These are phyloP conservation scores for Acacia acuminata DNA, from an alignment of 306 rosid genomes.

Conservation along the genomic window DNA sequence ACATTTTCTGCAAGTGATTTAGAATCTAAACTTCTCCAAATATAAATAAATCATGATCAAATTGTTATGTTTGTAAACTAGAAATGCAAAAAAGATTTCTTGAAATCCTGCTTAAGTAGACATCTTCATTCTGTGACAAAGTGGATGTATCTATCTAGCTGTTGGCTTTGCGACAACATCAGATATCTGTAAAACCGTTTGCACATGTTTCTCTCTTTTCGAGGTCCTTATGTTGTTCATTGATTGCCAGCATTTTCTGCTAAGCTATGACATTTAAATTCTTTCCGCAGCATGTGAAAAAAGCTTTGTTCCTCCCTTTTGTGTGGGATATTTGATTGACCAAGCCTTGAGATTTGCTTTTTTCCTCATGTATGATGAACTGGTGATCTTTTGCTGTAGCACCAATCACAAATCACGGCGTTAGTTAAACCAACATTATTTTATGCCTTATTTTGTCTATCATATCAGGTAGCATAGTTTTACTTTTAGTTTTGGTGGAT, in stretches of 20 bases:
- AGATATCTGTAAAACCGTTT: background rate
- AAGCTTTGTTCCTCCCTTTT: background rate
- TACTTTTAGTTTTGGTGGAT: constrained; percentile 3
- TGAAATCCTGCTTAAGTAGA: constrained; percentile 21
- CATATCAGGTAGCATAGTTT: constrained; percentile 3
- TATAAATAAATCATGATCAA: constrained; percentile 28
- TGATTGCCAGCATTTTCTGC: constrained; percentile 16
- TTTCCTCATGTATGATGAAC: background rate
- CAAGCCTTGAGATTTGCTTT: constrained; percentile 7
- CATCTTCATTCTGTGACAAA: constrained; percentile 7
- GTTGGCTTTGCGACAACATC: background rate
- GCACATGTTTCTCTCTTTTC: background rate
- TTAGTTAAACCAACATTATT: constrained; percentile 13
- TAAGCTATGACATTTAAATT: background rate
- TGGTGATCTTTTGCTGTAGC: constrained; percentile 4
- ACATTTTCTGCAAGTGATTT: constrained; percentile 10
- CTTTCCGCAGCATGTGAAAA: constrained; percentile 8
- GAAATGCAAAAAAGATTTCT: constrained; percentile 6
- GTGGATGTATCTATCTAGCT: background rate
- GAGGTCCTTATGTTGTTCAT: background rate
- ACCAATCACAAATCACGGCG: background rate
- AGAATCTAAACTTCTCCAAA: constrained; percentile 9
- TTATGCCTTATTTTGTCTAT: constrained; percentile 14
- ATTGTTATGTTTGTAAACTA: constrained; percentile 13
- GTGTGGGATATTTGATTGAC: background rate